These are phyloP conservation scores for Venturia pyrina DNA, from an alignment of 2,329 filamentous ascomycete species.

Conservation along the genomic window DNA sequence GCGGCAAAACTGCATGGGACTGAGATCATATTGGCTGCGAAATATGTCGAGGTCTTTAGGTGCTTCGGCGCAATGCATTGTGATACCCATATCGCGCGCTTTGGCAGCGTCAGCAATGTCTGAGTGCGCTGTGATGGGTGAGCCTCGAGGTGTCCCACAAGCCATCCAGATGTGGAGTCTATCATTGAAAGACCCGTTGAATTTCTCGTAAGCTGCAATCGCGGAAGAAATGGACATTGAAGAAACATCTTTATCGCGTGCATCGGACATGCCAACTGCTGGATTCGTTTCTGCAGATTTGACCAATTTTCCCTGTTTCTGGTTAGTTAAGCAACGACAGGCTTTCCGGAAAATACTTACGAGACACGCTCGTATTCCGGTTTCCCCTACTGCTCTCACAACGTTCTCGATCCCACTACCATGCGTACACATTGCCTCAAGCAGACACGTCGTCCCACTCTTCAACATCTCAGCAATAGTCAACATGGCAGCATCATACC, in stretches of 20 bases:
- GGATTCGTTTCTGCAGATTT: slow-evolving; percentile 8
- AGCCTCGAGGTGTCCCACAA: slow-evolving; percentile 28
- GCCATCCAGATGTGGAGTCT: slow-evolving; percentile 30
- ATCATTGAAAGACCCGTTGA: slow-evolving; percentile 24
- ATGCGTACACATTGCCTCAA: slow-evolving; percentile 36
- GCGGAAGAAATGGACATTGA: slow-evolving; percentile 21
- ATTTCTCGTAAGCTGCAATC: slow-evolving; percentile 26
- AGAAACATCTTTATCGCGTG: slow-evolving; percentile 3
- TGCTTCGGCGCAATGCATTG: slow-evolving; percentile 30
- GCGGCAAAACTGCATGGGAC: slow-evolving; percentile 36
- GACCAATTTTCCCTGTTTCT: slow-evolving; percentile 6
- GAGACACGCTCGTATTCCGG: slow-evolving; percentile 9
- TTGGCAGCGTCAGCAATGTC: slow-evolving; percentile 25
- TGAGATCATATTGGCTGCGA: slow-evolving; percentile 18
- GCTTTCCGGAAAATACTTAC: slow-evolving; percentile 2
- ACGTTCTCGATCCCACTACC: slow-evolving; percentile 7
- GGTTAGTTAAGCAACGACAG: not conserved
- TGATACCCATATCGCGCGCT: slow-evolving; percentile 25
- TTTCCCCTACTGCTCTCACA: slow-evolving; percentile 8
- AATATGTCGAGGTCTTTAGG: slow-evolving; percentile 25
- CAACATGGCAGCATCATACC: slow-evolving; percentile 35
- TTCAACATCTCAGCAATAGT: slow-evolving; percentile 30
- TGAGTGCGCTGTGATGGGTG: slow-evolving; percentile 24
- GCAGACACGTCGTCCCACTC: slow-evolving; percentile 33
- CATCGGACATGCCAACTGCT: not conserved